Evolutionary conservation across 2,329 filamentous ascomycete genomes (phyloP), one percentile per base, ranked within the genome.

Genomic region (Colletotrichum tamarilloi): DNA sequence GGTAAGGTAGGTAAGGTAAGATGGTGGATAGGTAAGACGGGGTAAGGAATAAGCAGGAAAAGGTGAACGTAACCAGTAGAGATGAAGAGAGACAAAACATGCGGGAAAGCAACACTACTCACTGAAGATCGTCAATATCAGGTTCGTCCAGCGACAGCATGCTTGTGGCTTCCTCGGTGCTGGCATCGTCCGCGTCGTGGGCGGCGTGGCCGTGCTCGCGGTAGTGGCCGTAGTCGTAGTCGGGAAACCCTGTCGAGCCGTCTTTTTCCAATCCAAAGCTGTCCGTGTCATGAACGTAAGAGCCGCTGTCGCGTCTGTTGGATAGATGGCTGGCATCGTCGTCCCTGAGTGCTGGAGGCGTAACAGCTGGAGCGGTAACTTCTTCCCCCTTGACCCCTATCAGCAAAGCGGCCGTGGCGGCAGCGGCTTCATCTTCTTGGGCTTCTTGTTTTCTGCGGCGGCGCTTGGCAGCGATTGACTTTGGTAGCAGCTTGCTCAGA

Each of bases 401-500:
- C 24, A 73, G 24, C 46, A 71, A 56, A 78, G 71, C 76, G 78
- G 73, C 76, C 72, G 62, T 72, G 14, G 71, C 68, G 62, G 72
- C 72, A 9, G 72, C 72, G n/a, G 72, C 72, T 26, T 74, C 63
- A 78, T 79, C 74, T 81, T 85, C 76, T 80, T 81, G 75, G 16
- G 86, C 85, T 59, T 79, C 79, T 67, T 87, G 84, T 79, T 84
- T 87, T 80, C 84, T 87, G 69, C 84, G 84, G 60, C 86, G 84
- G 59, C 87, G 85, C 77, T 86, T 88, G 60, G 84, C 83, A 32
- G 82, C 81, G 67, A 91, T 84, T 49, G 85, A 83, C 77, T 87
- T 89, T 64, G 88, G 85, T 46, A 91, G 80, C 35, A 91, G 83
- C 80, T 89, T 90, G 70, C 83, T 84, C 56, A 89, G 26, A 32